Evolutionary conservation across 768 basidiomycete genomes (phyloP).

Genomic region (Boletus huronensis): DNA sequence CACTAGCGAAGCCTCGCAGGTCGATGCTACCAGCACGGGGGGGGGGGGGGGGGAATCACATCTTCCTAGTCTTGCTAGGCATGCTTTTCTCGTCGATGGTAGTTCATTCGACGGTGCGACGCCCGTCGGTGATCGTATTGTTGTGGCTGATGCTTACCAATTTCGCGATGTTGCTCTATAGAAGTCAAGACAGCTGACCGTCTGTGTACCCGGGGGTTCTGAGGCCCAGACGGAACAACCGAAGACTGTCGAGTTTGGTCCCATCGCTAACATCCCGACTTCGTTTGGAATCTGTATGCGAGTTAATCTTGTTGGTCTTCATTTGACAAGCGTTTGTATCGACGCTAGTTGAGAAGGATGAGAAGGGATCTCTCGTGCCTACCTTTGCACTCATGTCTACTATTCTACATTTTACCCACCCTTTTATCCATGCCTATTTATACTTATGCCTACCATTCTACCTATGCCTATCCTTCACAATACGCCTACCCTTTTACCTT

Average conservation of each 20-base stretch:
- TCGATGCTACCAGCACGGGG: no score
- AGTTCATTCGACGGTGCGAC: slow-evolving; percentile 1
- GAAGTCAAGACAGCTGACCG: slow-evolving; percentile 4
- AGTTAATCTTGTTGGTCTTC: not conserved
- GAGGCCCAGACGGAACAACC: slow-evolving; percentile 6
- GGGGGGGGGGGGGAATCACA: no score
- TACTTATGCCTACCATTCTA: no score
- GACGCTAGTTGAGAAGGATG: not conserved
- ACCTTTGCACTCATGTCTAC: no score
- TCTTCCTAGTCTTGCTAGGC: not conserved
- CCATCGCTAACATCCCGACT: not conserved
- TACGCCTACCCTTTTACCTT: not conserved
- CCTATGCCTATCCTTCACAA: no score
- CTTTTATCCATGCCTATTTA: no score
- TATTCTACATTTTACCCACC: no score
- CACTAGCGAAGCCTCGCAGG: not conserved
- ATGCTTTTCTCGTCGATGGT: not conserved
- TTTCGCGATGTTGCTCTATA: not conserved
- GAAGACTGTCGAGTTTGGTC: not conserved
- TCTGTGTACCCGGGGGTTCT: slow-evolving; percentile 10
- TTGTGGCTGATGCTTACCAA: not conserved
- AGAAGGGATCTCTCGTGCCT: not conserved
- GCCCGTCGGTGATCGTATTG: not conserved
- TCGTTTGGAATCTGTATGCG: not conserved
- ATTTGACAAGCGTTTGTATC: slow-evolving; percentile 2